Evolutionary conservation across 257 asterid species (phyloP).

Genomic region (Solanum commersonii): DNA sequence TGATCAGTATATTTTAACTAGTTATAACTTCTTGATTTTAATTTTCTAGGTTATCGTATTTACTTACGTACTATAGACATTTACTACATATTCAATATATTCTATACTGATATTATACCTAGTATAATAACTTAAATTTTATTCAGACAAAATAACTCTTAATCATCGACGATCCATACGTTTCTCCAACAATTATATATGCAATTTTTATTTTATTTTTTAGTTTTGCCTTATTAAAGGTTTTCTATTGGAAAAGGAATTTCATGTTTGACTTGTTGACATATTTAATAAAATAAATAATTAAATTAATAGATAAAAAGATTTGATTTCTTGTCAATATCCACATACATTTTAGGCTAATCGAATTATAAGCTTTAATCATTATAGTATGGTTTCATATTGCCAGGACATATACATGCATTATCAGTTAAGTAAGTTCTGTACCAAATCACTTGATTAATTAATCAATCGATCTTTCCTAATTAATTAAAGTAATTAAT

Average conservation of each 20-base stretch:
- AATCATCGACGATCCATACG: background rate
- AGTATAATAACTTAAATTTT: background rate
- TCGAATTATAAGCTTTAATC: background rate
- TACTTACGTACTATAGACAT: background rate
- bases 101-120: background rate
- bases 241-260: background rate
- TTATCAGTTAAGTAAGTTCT: background rate
- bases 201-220: background rate
- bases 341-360: background rate
- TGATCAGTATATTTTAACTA: background rate
- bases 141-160: background rate
- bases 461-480: background rate
- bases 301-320: background rate
- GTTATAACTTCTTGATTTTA: background rate
- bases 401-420: background rate
- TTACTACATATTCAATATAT: background rate
- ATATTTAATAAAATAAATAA: background rate
- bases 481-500: background rate
- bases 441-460: background rate
- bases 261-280: background rate
- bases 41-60: background rate
- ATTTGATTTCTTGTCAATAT: background rate
- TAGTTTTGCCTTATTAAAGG: background rate
- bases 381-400: background rate
- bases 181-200: background rate